Conservation (phyloP, 495 filamentous ascomycete species). For the Penicillium mononematosum region DNA sequence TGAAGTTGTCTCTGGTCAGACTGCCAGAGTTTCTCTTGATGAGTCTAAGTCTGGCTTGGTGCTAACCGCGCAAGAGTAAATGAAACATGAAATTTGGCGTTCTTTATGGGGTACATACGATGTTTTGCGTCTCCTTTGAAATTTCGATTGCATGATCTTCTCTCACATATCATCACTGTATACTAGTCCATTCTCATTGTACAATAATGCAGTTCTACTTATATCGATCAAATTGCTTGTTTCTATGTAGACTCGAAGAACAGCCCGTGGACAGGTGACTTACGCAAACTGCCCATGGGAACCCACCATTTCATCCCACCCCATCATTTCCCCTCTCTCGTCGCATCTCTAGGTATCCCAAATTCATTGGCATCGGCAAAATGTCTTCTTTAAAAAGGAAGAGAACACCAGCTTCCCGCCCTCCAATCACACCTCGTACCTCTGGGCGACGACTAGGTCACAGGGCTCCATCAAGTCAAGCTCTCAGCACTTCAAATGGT, state of each 20-base stretch:
- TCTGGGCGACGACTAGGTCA: conserved; percentile 10
- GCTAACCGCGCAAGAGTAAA: conserved; percentile 27
- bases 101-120: conserved; percentile 9
- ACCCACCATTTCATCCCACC: background rate
- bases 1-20: conserved; percentile 70
- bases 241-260: conserved; percentile 5
- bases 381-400: conserved; percentile 31
- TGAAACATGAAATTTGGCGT: conserved; percentile 10
- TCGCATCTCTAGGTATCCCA: background rate
- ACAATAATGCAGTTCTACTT: conserved; percentile 14
- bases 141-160: conserved; percentile 19
- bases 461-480: conserved; percentile 9
- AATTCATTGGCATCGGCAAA: background rate
- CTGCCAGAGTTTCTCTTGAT: conserved; percentile 64
- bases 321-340: background rate
- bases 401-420: conserved; percentile 17
- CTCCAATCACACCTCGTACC: conserved; percentile 18
- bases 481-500: conserved; percentile 1
- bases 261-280: conserved; percentile 10
- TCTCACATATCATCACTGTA: conserved; percentile 22
- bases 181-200: conserved; percentile 14
- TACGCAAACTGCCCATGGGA: background rate
- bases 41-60: conserved; percentile 37
- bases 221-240: background rate
- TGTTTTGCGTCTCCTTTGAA: conserved; percentile 5